Base-by-base conservation (phyloP, 305 asterid genomes). In the Fraxinus albicans region DNA sequence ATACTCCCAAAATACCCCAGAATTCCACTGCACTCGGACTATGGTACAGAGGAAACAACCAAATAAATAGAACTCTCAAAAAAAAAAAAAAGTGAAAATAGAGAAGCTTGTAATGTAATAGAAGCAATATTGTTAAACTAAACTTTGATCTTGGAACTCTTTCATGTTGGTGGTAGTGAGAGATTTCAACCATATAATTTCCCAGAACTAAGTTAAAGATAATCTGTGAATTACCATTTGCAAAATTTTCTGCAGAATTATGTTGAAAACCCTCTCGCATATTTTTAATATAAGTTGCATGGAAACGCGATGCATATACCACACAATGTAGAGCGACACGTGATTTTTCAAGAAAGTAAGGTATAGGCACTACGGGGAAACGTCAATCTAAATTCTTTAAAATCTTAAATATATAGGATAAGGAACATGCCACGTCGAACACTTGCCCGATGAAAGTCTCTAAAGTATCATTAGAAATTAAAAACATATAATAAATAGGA, bases 41-140 rank as follows among this genome's bases (percentile, higher is more conserved):
- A 44, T 47, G 36, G 31, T 63, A 60, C 50, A 72, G 75, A 77
- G 36, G 29, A 82, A 58, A 78, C 69, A 38, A 38, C 50, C 78
- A 76, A 77, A 58, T 82, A 12, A 69, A 29, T 69, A 29, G 38
- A 10, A 15, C 35, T 67, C 36, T 8, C 27, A 0, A 8, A 23
- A 63, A 63, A 27, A 7, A 40, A 40, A 40, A 40, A 0, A 21
- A 0, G 3, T 4, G 7, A 29, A 23, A 65, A 63, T 0, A 67
- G 21, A 29, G 38, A 12, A 29, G 75, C 40, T 8, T 33, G 27
- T 27, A 69, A 69, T 69, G 75, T 69, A 69, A 27, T 25, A 29
- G 36, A 69, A 29, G 19, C 75, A 10, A 27, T 69, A 69, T 27
- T 69, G n/a, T 38, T 69, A 69, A 69, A 29, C 75, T 69, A 38